Evolutionary conservation across 1,284 basidiomycete species (phyloP).

Genomic region (Tilletia caries): DNA sequence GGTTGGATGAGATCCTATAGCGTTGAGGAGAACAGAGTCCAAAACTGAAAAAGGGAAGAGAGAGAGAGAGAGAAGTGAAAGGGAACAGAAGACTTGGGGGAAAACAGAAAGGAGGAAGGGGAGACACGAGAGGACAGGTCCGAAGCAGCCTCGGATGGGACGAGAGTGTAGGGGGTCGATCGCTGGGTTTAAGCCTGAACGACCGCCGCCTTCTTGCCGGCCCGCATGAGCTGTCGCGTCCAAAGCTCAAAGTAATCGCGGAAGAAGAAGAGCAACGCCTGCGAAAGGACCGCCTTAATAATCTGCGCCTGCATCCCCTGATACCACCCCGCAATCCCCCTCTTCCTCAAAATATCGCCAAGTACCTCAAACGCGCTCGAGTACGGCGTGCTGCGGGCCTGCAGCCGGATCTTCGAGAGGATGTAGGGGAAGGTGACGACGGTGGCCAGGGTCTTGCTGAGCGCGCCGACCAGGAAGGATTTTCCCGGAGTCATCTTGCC

Average conservation of each 20-base stretch:
- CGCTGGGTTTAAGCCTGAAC: neutral
- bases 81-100: no score
- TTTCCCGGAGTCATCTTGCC: constrained; percentile 73
- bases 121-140: no score
- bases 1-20: no score
- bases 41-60: no score
- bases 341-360: constrained; percentile 66
- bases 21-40: no score
- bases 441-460: constrained; percentile 93
- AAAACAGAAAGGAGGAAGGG: no score
- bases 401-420: constrained; percentile 95
- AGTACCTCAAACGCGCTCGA: constrained; percentile 75
- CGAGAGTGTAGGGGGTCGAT: no score
- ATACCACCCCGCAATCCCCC: constrained; percentile 75
- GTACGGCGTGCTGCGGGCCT: constrained; percentile 65
- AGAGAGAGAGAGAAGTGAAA: no score
- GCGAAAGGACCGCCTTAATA: constrained; percentile 78
- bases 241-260: constrained; percentile 53
- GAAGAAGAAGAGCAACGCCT: constrained; percentile 59
- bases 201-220: constrained; percentile 22
- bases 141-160: no score
- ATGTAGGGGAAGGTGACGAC: constrained; percentile 59
- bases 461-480: constrained; percentile 82
- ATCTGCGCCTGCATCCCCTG: constrained; percentile 91
- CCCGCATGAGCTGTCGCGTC: constrained; percentile 43